Evolutionary conservation across 257 asterid species (phyloP), one percentile per base, ranked within the genome.

Genomic region (Scutellaria baicalensis): DNA sequence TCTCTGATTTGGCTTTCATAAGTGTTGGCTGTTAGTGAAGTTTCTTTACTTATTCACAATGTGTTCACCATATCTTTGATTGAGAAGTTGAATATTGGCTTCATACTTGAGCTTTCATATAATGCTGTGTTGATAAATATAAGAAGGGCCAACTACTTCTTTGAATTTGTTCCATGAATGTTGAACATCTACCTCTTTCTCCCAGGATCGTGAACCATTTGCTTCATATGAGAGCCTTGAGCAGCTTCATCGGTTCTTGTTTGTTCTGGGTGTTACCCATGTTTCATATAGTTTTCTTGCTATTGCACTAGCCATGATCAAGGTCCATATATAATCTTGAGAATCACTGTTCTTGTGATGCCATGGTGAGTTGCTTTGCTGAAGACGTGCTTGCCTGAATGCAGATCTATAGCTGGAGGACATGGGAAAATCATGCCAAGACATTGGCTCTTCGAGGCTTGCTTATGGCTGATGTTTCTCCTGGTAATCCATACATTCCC

Each of bases 171-270:
- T 27, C 33, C 33, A 27, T 27, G 33, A 11, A 52, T 43, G 23
- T 52, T 59, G 31, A 71, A 56, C 43, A 17, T 38, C 43, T 69
- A 10, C 20, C 65, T 42, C 51, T 59, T 75, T 42, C 51, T 70
- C 66, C 21, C 79, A 93, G 99, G 96, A 74, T 36, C 90, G 59
- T 17, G 82, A 91, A 79, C 85, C 99, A 23, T 87, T 93, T 77
- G 97, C 90, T 76, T 93, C 99, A n/a, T 71, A 84, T 17, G 96
- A 91, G 82, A 91, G 97, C 82, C 93, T 93, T 35, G 96, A 93
- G 76, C 96, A 91, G 92, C 97, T 93, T 55, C 99, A 89, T 66
- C 95, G 95, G 3, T 84, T 93, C 85, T 80, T 93, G 79, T 80
- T 93, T 73, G 93, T 91, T 70, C 88, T 93, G 35, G 97, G 99